Evolutionary conservation across 2,329 filamentous ascomycete species (phyloP), one percentile per base, ranked within the genome.

Genomic region (Fonsecaea erecta): DNA sequence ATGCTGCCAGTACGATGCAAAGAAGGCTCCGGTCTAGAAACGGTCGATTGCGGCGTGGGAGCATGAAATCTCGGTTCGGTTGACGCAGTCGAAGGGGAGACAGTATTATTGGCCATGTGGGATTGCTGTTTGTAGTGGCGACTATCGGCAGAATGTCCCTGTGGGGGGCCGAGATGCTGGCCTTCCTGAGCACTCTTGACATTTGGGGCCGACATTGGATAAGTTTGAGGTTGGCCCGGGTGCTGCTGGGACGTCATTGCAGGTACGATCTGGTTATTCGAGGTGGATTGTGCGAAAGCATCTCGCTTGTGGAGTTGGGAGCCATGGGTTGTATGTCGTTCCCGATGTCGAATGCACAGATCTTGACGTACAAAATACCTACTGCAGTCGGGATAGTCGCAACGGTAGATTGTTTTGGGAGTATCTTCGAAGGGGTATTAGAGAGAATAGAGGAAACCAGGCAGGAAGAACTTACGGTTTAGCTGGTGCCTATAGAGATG

Each of bases 401-500:
- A 98, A 74, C 88, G 87, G 76, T 96, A 98, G 62, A 97, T 96
- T 75, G 96, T 92, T 79, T 97, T 97, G 18, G 94, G 94, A 63
- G 91, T 90, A 79, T 98, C 90, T 92, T 40, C 35, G 26, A 37
- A 46, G n/a, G 26, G 14, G 43, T 24, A 46, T 43, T 64, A 51
- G 51, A 66, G 3, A 34, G 14, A n/a, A 14, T 12, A 48, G n/a
- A 51, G 12, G n/a, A 7, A 18, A 28, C 40, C 8, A 37, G 30
- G 21, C 62, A 40, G 53, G 65, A 63, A 68, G 24, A 34, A 82
- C 88, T 77, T 83, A 93, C 90, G 95, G 76, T 99, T 99, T 71
- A 98, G 81, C 79, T 98, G 93, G 79, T 98, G 94, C 52, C 95
- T 88, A 80, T 97, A 97, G 81, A 99, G 82, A 81, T 99, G 95